phyloP scores from a whole-genome alignment of 192 early-diverging fungal species.

The Mortierella antarctica region DNA sequence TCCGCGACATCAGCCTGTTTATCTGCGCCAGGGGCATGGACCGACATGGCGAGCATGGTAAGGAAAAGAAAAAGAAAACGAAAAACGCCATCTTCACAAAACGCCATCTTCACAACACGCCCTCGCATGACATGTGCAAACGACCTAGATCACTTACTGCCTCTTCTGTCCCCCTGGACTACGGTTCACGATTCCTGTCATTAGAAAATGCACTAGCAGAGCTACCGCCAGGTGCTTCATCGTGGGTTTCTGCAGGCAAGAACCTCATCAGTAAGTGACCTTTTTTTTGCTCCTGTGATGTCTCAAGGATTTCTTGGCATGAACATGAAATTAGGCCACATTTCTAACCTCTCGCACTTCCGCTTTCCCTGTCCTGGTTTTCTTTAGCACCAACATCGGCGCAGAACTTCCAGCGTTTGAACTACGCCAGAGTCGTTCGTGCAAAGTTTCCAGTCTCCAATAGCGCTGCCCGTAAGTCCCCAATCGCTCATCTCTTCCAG shows the following conservation, averaged over 20 bases:
- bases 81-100: not conserved
- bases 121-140: not conserved
- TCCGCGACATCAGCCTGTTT: conserved; percentile 48
- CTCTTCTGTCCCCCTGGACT: not conserved
- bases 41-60: conserved; percentile 43
- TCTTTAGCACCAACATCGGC: conserved; percentile 30
- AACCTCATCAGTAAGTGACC: conserved; percentile 45
- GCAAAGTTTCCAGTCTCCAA: conserved; percentile 28
- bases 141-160: not conserved
- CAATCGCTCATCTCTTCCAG: not conserved
- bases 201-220: conserved; percentile 40
- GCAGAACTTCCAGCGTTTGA: conserved; percentile 41
- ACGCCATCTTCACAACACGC: not conserved
- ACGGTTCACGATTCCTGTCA: not conserved
- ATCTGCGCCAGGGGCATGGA: conserved; percentile 48
- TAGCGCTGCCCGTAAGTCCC: conserved; percentile 18
- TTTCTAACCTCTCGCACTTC: not conserved
- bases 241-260: conserved; percentile 52
- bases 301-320: no score
- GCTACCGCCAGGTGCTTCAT: conserved; percentile 38
- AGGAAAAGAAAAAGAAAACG: not conserved
- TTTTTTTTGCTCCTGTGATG: not conserved
- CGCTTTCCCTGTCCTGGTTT: not conserved
- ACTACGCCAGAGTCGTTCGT: conserved; percentile 19
- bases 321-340: not conserved